Evolutionary conservation across 73 alveolate genomes (phyloP).

Genomic region (Breviolum minutum): DNA sequence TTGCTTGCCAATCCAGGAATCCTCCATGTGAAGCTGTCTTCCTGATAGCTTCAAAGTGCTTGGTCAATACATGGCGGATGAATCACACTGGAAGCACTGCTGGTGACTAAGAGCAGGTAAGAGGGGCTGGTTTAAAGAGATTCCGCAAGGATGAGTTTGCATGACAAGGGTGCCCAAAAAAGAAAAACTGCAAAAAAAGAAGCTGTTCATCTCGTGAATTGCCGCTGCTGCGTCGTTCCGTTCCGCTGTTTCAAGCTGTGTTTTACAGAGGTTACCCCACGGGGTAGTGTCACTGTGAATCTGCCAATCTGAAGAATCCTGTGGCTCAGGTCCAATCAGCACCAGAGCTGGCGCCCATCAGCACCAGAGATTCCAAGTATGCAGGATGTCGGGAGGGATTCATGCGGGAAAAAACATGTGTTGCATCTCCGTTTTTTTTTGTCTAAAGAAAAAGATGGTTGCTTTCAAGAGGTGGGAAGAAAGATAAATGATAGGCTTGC

Average conservation of each 20-base stretch:
- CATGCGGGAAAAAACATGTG: neutral
- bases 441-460: neutral
- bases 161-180: constrained; percentile 53
- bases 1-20: constrained; percentile 46
- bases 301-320: neutral
- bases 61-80: constrained; percentile 20
- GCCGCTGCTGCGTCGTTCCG: neutral
- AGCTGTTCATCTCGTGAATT: neutral
- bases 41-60: neutral
- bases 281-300: too few relatives aligned
- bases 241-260: too few relatives aligned
- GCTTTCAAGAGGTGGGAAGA: neutral
- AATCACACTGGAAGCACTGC: constrained; percentile 52
- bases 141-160: constrained; percentile 29
- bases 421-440: neutral
- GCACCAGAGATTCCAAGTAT: neutral
- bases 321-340: constrained; percentile 44
- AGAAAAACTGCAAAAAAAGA: neutral
- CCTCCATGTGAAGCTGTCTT: constrained; percentile 16
- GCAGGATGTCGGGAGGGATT: neutral
- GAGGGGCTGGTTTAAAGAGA: constrained; percentile 55
- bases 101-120: constrained; percentile 40
- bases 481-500: too few relatives aligned
- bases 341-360: constrained; percentile 33
- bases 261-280: too few relatives aligned